phyloP scores from a whole-genome alignment of 2,329 filamentous ascomycete species.

The Hymenotorrendiella dingleyae region DNA sequence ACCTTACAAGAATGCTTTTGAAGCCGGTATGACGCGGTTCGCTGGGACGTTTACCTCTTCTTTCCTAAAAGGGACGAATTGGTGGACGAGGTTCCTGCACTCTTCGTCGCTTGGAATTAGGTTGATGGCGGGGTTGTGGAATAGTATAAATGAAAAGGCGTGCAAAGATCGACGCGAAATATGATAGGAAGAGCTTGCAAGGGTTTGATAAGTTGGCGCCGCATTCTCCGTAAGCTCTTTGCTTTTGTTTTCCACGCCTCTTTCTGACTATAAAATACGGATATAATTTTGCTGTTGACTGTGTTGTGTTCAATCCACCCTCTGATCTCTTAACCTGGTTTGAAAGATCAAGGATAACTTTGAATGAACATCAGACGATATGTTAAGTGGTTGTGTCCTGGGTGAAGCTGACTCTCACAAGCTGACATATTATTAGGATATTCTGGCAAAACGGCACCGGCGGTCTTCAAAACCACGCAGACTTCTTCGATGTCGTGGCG shows the following conservation, averaged over 20 bases:
- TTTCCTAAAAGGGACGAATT: conserved; percentile 10
- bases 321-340: too few relatives aligned
- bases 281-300: too few relatives aligned
- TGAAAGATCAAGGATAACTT: too few relatives aligned
- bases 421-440: too few relatives aligned
- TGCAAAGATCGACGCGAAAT: conserved; percentile 23
- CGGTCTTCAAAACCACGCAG: conserved; percentile 25
- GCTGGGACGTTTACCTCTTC: conserved; percentile 9
- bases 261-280: background rate
- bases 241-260: background rate
- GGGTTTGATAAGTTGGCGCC: conserved; percentile 24
- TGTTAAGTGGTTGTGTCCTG: too few relatives aligned
- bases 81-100: conserved; percentile 14
- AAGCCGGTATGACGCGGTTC: conserved; percentile 14
- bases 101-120: conserved; percentile 14
- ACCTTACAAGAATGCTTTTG: conserved; percentile 26
- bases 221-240: conserved; percentile 19
- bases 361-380: too few relatives aligned
- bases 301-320: too few relatives aligned
- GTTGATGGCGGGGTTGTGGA: conserved; percentile 19
- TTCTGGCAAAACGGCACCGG: conserved; percentile 27
- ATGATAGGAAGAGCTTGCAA: conserved; percentile 19
- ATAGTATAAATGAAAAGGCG: conserved; percentile 17
- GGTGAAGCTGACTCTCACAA: too few relatives aligned
- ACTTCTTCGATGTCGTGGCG: conserved; percentile 25